Percentiles rank a stretch among this genome's conserved stretches.
Evolutionary conservation across 2,329 filamentous ascomycete species (phyloP).

Genomic region (Penicillium concentricum): DNA sequence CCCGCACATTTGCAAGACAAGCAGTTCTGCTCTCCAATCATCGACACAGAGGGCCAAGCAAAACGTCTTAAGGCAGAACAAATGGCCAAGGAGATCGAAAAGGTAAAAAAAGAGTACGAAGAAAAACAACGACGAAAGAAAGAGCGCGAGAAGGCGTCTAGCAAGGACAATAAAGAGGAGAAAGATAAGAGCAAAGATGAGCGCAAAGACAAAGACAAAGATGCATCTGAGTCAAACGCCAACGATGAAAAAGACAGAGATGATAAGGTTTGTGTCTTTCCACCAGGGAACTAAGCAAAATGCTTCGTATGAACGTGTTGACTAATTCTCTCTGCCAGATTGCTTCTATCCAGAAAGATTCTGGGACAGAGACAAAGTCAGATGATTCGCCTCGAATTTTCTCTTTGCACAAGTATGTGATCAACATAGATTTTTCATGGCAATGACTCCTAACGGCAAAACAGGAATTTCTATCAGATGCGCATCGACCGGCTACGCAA

Average conservation of each 20-base stretch:
- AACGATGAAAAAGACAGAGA: conserved; percentile 49
- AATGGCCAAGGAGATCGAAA: conserved; percentile 48
- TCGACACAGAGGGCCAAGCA: conserved; percentile 45
- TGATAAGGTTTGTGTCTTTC: conserved; percentile 49
- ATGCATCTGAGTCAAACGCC: conserved; percentile 39
- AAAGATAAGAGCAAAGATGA: conserved; percentile 47
- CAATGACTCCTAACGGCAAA: conserved; percentile 6
- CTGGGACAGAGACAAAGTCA: conserved; percentile 38
- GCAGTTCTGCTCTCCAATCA: conserved; percentile 67
- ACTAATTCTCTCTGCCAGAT: conserved; percentile 21
- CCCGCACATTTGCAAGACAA: conserved; percentile 76
- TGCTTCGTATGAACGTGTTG: background rate
- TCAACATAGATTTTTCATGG: background rate
- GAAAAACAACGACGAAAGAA: conserved; percentile 74
- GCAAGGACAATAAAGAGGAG: conserved; percentile 52
- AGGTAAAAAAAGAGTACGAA: conserved; percentile 60
- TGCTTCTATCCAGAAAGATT: conserved; percentile 47
- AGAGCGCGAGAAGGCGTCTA: conserved; percentile 51
- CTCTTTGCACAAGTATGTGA: conserved; percentile 70
- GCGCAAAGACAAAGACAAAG: conserved; percentile 41
- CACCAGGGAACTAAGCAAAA: background rate
- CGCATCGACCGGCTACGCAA: conserved; percentile 75
- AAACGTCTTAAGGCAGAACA: conserved; percentile 45
- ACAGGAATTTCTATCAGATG: conserved; percentile 80
- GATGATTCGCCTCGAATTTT: conserved; percentile 79